phyloP scores from a whole-genome alignment of 1,284 basidiomycete species.

The Butyriboletus regius region DNA sequence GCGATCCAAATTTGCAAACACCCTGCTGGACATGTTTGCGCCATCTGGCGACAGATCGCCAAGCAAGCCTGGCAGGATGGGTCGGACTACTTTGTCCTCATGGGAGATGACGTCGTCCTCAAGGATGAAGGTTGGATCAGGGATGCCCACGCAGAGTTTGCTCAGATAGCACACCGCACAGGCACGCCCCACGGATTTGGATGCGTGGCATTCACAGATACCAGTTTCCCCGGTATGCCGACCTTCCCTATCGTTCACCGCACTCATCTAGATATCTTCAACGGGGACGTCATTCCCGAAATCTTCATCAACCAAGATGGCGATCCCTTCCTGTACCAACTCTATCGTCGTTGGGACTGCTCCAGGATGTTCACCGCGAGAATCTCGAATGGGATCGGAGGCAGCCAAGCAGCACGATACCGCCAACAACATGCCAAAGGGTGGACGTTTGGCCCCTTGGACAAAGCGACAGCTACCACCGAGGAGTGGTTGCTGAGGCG shows the following conservation, averaged over 20 bases:
- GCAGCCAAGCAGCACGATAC: slow-evolving; percentile 43
- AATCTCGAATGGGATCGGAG: slow-evolving; percentile 44
- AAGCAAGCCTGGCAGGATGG: slow-evolving; percentile 41
- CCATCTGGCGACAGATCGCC: slow-evolving; percentile 49
- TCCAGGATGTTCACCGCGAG: slow-evolving; percentile 41
- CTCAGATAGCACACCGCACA: slow-evolving; percentile 27
- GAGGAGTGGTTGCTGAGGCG: slow-evolving; percentile 35
- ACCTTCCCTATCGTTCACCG: slow-evolving; percentile 54
- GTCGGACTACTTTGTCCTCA: slow-evolving; percentile 48
- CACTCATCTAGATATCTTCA: slow-evolving; percentile 51
- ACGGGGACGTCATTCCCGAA: slow-evolving; percentile 45
- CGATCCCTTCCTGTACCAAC: slow-evolving; percentile 52
- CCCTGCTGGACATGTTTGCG: slow-evolving; percentile 46
- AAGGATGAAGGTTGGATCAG: slow-evolving; percentile 50
- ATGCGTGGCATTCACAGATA: slow-evolving; percentile 53
- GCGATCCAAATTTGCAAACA: slow-evolving; percentile 34
- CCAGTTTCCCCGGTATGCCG: slow-evolving; percentile 53
- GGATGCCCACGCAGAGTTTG: slow-evolving; percentile 37
- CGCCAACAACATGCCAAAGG: slow-evolving; percentile 37
- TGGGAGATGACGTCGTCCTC: slow-evolving; percentile 51
- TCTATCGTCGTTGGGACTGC: slow-evolving; percentile 52
- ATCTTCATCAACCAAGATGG: slow-evolving; percentile 55
- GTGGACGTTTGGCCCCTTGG: slow-evolving; percentile 48
- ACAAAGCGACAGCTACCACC: slow-evolving; percentile 36
- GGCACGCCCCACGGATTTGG: slow-evolving; percentile 44